phyloP scores from a whole-genome alignment of 345 rosid genomes.

The Heritiera littoralis region DNA sequence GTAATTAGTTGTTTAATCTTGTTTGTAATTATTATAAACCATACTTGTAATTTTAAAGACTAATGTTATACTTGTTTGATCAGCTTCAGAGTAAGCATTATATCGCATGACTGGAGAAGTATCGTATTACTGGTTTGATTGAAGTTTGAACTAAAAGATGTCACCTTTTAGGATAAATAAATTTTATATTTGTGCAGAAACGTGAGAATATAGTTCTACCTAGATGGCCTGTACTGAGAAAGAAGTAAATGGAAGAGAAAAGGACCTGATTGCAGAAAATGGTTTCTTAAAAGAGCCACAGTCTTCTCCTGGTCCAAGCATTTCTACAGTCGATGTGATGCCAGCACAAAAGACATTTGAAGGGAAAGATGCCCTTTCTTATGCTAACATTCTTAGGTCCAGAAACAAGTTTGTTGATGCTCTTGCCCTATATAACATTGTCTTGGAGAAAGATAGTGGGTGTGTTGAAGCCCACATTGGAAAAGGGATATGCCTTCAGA shows the following conservation, averaged over 20 bases:
- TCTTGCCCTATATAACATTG: slow-evolving; percentile 68
- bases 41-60: neutral
- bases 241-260: slow-evolving; percentile 52
- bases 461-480: slow-evolving; percentile 91
- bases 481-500: slow-evolving; percentile 96
- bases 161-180: neutral
- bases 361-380: slow-evolving; percentile 77
- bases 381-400: slow-evolving; percentile 86
- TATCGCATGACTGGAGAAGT: neutral
- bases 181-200: slow-evolving; percentile 28
- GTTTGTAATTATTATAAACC: neutral
- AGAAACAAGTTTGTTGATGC: slow-evolving; percentile 97
- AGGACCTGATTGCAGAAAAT: slow-evolving; percentile 49
- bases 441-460: slow-evolving; percentile 68
- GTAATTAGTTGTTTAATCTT: neutral
- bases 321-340: slow-evolving; percentile 35
- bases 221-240: slow-evolving; percentile 69
- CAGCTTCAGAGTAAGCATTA: neutral
- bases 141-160: neutral
- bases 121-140: neutral
- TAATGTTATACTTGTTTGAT: neutral
- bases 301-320: slow-evolving; percentile 53
- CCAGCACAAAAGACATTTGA: slow-evolving; percentile 41
- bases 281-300: slow-evolving; percentile 61
- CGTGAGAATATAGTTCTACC: slow-evolving; percentile 23